Evolutionary conservation across 371 early-diverging fungal genomes (phyloP).

Genomic region (Synchytrium microbalum): DNA sequence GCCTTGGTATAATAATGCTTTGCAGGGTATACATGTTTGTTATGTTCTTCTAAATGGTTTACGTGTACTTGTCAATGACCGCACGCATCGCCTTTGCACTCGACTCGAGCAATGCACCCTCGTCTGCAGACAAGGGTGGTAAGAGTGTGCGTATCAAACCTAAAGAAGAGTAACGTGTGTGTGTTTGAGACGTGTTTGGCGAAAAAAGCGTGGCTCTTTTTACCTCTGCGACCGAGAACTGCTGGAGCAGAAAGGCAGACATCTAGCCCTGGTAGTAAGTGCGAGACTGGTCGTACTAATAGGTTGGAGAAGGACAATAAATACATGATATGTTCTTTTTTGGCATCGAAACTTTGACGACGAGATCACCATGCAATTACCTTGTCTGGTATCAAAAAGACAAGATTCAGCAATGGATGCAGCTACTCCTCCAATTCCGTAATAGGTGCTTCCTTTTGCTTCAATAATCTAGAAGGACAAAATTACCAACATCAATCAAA

Average conservation of each 20-base stretch:
- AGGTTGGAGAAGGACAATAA: too few species aligned
- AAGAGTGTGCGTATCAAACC: not conserved
- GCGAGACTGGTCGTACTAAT: not conserved
- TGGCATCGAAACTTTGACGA: too few species aligned
- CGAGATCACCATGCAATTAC: too few species aligned
- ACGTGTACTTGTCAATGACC: not conserved
- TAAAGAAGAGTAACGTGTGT: too few species aligned
- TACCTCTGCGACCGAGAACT: not conserved
- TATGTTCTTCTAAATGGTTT: too few species aligned
- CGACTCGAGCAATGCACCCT: not conserved
- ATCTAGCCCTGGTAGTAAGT: not conserved
- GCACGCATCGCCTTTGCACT: not conserved
- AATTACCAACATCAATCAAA: not conserved
- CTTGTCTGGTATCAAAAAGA: conserved; percentile 51
- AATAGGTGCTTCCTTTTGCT: conserved; percentile 79
- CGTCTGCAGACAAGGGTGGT: not conserved
- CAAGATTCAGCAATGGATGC: conserved; percentile 61
- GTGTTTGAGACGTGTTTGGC: too few species aligned
- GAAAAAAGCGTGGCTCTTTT: too few species aligned
- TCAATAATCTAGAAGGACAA: conserved; percentile 51
- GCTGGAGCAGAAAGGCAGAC: not conserved
- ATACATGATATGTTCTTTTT: too few species aligned
- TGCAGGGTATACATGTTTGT: too few species aligned
- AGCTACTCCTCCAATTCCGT: conserved; percentile 77
- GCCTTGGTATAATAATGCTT: too few species aligned